These are phyloP conservation scores for Avena insularis DNA, from an alignment of 176 grass and related monocot genomes.

Conservation along the genomic window DNA sequence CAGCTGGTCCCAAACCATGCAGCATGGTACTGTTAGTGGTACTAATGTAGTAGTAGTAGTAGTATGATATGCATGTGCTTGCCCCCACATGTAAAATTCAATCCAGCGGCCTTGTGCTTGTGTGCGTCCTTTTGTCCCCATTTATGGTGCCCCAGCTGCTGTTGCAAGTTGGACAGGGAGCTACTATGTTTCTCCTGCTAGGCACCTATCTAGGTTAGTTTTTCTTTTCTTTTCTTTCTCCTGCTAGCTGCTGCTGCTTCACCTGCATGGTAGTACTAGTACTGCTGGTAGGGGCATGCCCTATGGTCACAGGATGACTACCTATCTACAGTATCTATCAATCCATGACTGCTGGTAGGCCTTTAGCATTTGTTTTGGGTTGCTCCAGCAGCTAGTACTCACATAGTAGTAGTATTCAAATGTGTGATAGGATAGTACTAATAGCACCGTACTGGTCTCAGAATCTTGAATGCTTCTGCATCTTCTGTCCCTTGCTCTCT, in stretches of 20 bases:
- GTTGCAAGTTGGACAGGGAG: slow-evolving; percentile 42
- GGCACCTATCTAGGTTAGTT: slow-evolving; percentile 35
- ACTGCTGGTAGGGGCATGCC: slow-evolving; percentile 2
- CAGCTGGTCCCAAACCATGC: slow-evolving; percentile 51
- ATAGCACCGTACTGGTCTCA: slow-evolving; percentile 31
- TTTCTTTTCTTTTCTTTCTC: not conserved
- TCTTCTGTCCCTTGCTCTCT: slow-evolving; percentile 18
- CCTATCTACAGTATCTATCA: not conserved
- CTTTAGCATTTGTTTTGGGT: slow-evolving; percentile 22
- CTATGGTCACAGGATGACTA: not conserved
- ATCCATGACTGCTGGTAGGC: not conserved
- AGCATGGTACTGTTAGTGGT: slow-evolving; percentile 49
- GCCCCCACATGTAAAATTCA: slow-evolving; percentile 51
- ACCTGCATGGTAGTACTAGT: not conserved
- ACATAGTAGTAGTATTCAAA: slow-evolving; percentile 8
- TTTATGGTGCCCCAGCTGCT: slow-evolving; percentile 54
- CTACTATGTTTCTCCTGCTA: slow-evolving; percentile 36
- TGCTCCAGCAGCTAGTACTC: not conserved
- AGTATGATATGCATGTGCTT: slow-evolving; percentile 30
- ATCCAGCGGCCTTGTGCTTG: slow-evolving; percentile 23
- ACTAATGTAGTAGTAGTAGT: not conserved
- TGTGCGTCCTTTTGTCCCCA: slow-evolving; percentile 54
- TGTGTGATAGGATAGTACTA: not conserved
- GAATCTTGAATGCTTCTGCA: slow-evolving; percentile 46
- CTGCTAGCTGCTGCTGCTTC: not conserved